Evolutionary conservation across 1,284 basidiomycete species (phyloP), one percentile per base, ranked within the genome.

Genomic region (Malassezia sympodialis): DNA sequence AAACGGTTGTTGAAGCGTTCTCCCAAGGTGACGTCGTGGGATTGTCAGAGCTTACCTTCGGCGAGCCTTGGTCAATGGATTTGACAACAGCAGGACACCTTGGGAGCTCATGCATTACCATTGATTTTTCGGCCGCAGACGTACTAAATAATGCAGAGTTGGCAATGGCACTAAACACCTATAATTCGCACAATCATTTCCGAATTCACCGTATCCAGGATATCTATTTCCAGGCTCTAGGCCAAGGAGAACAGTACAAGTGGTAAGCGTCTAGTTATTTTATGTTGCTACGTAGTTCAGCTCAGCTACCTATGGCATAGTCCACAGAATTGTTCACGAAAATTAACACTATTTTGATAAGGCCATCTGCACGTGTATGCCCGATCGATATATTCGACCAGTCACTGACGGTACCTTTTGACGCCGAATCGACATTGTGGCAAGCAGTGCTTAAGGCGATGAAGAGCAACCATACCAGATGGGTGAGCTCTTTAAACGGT

Each of bases 151-250:
- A 40, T 17, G n/a, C 35, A 6, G 43, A 46, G 17, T 24, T 53
- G 19, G 51, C 51, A 0, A 28, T 47, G 37, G 51, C 51, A n/a
- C 24, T 53, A 4, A 31, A 53, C 21, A 30, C 51, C n/a, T 53
- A 39, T 44, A 35, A 46, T 23, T 47, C 37, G 17, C 51, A 46
- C 26, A 19, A 41, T 26, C 43, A 46, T 12, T 53, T 31, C 28
- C 51, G 44, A 4, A 41, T 39, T n/a, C 24, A 41, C n/a, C 43
- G 51, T 6, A 32, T 53, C 8, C 43, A 53, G 23, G 43, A 53
- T 8, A 23, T 53, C 1, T 47, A 47, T 15, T 15, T 30, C 26
- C 43, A 34, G 17, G 44, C 32, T 12, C 23, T 47, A 4, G 4
- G 37, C n/a, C 43, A 47, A 21, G 43, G 51, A 8, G 14, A 53